A percentile compares a stretch with the other conserved stretches of the same genome.
phyloP scores from a whole-genome alignment of 345 rosid genomes.

The Pseudoturritis turrita region DNA sequence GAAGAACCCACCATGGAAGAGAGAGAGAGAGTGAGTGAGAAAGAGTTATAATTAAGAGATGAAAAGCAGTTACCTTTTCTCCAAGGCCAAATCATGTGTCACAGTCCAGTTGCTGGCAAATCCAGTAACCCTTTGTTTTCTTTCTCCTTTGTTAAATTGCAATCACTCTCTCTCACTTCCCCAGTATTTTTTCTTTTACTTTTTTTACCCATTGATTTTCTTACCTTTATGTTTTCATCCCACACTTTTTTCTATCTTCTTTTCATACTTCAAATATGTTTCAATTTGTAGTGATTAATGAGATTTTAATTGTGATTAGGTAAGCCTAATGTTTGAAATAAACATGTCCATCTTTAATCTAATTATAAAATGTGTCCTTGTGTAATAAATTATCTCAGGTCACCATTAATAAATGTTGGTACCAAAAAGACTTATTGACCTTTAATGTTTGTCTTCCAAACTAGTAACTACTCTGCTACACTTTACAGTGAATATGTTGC shows the following conservation, averaged over 20 bases:
- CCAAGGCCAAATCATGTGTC: constrained; percentile 57
- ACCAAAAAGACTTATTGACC: constrained; percentile 7
- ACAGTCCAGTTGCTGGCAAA: constrained; percentile 39
- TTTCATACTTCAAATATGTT: neutral
- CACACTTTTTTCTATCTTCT: neutral
- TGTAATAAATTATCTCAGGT: constrained; percentile 13
- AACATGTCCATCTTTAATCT: neutral
- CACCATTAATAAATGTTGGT: constrained; percentile 23
- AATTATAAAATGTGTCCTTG: constrained; percentile 9
- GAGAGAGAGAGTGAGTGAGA: constrained; percentile 28
- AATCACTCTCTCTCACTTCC: neutral
- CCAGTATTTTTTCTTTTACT: neutral
- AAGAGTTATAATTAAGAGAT: constrained; percentile 42
- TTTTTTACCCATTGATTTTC: constrained; percentile 2
- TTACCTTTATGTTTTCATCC: constrained; percentile 10
- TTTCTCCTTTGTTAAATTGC: constrained; percentile 15
- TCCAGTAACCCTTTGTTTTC: constrained; percentile 34
- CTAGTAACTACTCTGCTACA: constrained; percentile 26
- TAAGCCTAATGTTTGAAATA: neutral
- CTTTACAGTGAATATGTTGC: constrained; percentile 15
- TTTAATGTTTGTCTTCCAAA: constrained; percentile 26
- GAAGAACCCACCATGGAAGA: constrained; percentile 28
- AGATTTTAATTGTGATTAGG: constrained; percentile 11
- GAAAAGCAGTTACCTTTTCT: constrained; percentile 35
- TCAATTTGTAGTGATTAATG: neutral